These are phyloP conservation scores for Oryza punctata DNA, from an alignment of 176 grass and related monocot genomes.

Conservation along the genomic window DNA sequence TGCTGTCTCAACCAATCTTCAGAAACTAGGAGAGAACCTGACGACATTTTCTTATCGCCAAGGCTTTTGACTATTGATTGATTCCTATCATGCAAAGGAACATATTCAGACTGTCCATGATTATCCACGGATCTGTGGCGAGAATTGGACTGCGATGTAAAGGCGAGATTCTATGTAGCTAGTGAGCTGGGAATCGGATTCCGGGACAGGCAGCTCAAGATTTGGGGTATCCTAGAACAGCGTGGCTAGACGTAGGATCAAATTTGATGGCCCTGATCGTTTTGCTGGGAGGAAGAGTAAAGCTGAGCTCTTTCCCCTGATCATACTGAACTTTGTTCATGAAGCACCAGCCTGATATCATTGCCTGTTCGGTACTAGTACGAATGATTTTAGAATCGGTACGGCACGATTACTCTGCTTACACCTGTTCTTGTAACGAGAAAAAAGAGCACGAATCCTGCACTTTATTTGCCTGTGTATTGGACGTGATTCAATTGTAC, in stretches of 20 bases:
- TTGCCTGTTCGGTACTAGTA: neutral
- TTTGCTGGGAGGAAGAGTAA: neutral
- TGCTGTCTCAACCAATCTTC: slow-evolving; percentile 44
- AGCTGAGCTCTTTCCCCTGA: neutral
- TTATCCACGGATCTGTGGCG: slow-evolving; percentile 30
- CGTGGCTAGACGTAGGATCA: neutral
- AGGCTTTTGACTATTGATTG: slow-evolving; percentile 36
- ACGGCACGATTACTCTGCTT: neutral
- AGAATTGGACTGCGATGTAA: slow-evolving; percentile 23
- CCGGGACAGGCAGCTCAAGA: slow-evolving; percentile 27
- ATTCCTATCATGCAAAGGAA: slow-evolving; percentile 46
- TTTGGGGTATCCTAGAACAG: neutral
- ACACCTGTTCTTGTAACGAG: slow-evolving; percentile 4
- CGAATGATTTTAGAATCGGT: slow-evolving; percentile 5
- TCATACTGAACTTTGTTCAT: slow-evolving; percentile 17
- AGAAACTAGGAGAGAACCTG: slow-evolving; percentile 38
- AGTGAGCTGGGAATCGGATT: slow-evolving; percentile 67
- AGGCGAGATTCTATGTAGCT: slow-evolving; percentile 51
- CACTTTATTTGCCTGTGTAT: neutral
- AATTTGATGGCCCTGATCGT: neutral
- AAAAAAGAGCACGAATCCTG: neutral
- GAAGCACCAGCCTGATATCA: slow-evolving; percentile 32
- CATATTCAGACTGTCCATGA: slow-evolving; percentile 35
- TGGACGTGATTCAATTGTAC: neutral
- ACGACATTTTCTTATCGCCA: slow-evolving; percentile 21